These are phyloP conservation scores for Auriscalpium orientale DNA, from an alignment of 768 basidiomycete genomes.

Conservation along the genomic window DNA sequence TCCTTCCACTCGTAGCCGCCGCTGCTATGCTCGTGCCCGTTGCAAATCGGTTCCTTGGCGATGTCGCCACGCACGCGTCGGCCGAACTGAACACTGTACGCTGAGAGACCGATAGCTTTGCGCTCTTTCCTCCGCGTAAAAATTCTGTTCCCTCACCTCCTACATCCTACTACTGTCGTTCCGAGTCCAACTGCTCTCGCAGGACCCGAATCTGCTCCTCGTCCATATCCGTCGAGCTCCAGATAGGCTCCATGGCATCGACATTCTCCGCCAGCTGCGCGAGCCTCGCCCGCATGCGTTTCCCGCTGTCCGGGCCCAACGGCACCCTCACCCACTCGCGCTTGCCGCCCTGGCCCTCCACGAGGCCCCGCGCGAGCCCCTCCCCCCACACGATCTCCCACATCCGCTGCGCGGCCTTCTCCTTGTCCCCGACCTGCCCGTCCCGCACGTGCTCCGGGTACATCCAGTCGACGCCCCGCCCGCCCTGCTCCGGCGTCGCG, in stretches of 20 bases:
- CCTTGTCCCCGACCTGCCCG: conserved; percentile 20
- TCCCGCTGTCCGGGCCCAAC: conserved; percentile 19
- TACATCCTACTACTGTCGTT: too few species aligned
- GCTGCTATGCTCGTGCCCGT: conserved; percentile 5
- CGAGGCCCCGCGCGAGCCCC: conserved; percentile 12
- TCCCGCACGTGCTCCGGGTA: conserved; percentile 1
- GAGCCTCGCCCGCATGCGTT: conserved; percentile 14
- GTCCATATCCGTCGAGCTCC: conserved; percentile 21
- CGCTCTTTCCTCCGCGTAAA: too few species aligned
- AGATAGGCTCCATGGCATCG: conserved; percentile 17
- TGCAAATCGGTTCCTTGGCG: not conserved
- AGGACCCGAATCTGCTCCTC: conserved; percentile 9
- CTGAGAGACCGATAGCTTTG: too few species aligned
- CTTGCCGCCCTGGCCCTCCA: conserved; percentile 8
- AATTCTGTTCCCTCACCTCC: too few species aligned
- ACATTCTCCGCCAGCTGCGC: conserved; percentile 15
- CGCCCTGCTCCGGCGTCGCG: conserved; percentile 15
- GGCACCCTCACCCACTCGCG: conserved; percentile 17
- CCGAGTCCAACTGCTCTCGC: not conserved
- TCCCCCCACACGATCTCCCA: conserved; percentile 20
- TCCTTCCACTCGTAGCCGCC: conserved; percentile 21
- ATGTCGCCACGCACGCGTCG: not conserved
- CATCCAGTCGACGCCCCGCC: conserved; percentile 2
- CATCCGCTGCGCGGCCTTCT: conserved; percentile 16
- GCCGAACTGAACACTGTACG: not conserved